A percentile compares a stretch with the other conserved stretches of the same genome.
phyloP scores from a whole-genome alignment of 2,329 filamentous ascomycete species.

The Biscogniauxia mediterranea region DNA sequence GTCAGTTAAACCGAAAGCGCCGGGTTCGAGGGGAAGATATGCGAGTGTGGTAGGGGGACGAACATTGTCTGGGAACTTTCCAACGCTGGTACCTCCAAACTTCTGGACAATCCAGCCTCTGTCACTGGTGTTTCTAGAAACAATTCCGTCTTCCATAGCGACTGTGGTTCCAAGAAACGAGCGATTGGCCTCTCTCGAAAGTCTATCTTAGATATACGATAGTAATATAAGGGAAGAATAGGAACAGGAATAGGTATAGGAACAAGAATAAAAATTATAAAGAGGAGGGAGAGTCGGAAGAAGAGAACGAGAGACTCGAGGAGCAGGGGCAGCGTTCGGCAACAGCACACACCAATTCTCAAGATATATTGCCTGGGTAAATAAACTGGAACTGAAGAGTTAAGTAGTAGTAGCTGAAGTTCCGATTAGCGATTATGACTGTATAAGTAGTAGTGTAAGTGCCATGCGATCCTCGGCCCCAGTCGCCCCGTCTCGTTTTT shows the following conservation, averaged over 20 bases:
- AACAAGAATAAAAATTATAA: no score
- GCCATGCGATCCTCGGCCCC: conserved; percentile 7
- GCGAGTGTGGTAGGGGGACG: conserved; percentile 27
- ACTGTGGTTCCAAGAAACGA: conserved; percentile 5
- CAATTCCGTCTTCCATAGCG: conserved; percentile 16
- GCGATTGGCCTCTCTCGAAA: neutral
- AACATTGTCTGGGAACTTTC: conserved; percentile 80
- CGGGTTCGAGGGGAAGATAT: neutral
- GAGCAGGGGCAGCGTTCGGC: no score
- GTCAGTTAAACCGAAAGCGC: conserved; percentile 13
- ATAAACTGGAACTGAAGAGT: no score
- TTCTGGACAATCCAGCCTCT: conserved; percentile 86
- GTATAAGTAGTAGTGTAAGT: neutral
- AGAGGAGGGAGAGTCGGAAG: no score
- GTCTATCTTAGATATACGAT: no score
- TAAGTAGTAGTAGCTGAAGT: neutral
- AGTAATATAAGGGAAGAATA: neutral
- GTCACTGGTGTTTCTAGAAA: conserved; percentile 30
- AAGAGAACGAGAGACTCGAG: no score
- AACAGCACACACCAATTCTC: no score
- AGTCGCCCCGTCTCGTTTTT: conserved; percentile 7
- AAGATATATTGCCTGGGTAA: no score
- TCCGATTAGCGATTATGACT: neutral
- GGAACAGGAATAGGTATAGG: no score
- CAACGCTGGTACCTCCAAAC: conserved; percentile 92